Evolutionary conservation across 345 rosid species (phyloP).

Genomic region (Eucalyptus leucophloia): DNA sequence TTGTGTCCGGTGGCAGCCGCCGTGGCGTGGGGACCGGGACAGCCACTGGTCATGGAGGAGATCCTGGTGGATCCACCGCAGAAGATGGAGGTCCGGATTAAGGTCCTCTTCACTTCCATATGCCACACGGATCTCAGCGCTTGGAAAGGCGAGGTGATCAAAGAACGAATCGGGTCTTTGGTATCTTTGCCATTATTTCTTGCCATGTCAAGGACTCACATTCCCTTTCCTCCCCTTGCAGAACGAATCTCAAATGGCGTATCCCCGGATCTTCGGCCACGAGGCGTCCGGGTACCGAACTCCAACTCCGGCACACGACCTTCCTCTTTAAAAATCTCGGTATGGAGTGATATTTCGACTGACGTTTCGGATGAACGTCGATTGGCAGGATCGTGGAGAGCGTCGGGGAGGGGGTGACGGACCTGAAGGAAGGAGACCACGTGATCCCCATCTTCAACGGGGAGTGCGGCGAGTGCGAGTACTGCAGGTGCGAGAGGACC

Average conservation of each 20-base stretch:
- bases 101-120: slow-evolving; percentile 45
- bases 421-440: slow-evolving; percentile 46
- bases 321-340: too few species aligned
- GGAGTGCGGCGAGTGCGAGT: slow-evolving; percentile 51
- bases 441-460: slow-evolving; percentile 60
- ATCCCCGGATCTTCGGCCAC: slow-evolving; percentile 64
- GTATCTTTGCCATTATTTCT: background rate
- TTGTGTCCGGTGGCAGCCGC: slow-evolving; percentile 24
- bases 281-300: slow-evolving; percentile 61
- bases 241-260: slow-evolving; percentile 48
- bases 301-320: background rate
- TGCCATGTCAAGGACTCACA: background rate
- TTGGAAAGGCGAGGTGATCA: slow-evolving; percentile 49
- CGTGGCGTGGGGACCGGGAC: slow-evolving; percentile 38
- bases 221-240: background rate
- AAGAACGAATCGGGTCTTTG: background rate
- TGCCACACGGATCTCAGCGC: slow-evolving; percentile 61
- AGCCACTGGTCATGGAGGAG: slow-evolving; percentile 39
- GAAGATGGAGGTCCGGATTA: slow-evolving; percentile 49
- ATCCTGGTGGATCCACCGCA: slow-evolving; percentile 54
- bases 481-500: slow-evolving; percentile 20
- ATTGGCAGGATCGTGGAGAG: slow-evolving; percentile 44
- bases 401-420: slow-evolving; percentile 49
- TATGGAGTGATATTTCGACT: too few species aligned
- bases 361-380: background rate